Conservation (phyloP, 2,329 filamentous ascomycete genomes). For the Fusarium miscanthi region DNA sequence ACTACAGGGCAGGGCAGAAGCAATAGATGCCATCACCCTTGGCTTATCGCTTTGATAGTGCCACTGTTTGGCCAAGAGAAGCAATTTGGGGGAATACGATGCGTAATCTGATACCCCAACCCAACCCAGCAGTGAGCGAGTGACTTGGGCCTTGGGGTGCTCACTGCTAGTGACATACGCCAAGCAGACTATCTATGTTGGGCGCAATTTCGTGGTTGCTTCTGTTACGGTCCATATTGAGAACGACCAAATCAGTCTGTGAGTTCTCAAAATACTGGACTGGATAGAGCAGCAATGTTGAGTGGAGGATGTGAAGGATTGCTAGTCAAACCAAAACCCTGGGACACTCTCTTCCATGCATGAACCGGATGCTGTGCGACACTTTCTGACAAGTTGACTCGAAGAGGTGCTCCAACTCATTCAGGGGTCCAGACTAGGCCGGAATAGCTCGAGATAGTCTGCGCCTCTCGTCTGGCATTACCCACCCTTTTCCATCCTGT, state of each 20-base stretch:
- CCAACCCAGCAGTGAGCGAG: neutral
- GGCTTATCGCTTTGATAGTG: constrained; percentile 11
- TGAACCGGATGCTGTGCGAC: constrained; percentile 27
- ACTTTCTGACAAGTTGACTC: constrained; percentile 17
- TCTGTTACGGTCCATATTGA: neutral
- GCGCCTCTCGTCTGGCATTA: constrained; percentile 32
- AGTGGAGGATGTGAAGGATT: neutral
- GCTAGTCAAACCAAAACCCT: constrained; percentile 26
- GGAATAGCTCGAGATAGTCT: constrained; percentile 13
- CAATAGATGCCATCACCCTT: neutral
- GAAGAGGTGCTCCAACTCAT: constrained; percentile 1
- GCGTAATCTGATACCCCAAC: constrained; percentile 1
- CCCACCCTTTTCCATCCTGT: constrained; percentile 7
- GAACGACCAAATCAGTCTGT: neutral
- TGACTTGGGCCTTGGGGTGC: neutral
- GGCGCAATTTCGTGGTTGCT: constrained; percentile 31
- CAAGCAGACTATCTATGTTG: constrained; percentile 20
- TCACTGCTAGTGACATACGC: constrained; percentile 29
- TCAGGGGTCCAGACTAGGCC: constrained; percentile 28
- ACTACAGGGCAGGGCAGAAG: constrained; percentile 1
- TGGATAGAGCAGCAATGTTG: neutral
- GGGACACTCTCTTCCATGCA: constrained; percentile 21
- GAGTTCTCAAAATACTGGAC: neutral
- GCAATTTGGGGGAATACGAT: constrained; percentile 30
- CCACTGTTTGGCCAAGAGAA: constrained; percentile 5